A percentile compares a stretch with the other conserved stretches of the same genome.
phyloP scores from a whole-genome alignment of 2,329 filamentous ascomycete genomes.

The Stachybotrys echinatus region DNA sequence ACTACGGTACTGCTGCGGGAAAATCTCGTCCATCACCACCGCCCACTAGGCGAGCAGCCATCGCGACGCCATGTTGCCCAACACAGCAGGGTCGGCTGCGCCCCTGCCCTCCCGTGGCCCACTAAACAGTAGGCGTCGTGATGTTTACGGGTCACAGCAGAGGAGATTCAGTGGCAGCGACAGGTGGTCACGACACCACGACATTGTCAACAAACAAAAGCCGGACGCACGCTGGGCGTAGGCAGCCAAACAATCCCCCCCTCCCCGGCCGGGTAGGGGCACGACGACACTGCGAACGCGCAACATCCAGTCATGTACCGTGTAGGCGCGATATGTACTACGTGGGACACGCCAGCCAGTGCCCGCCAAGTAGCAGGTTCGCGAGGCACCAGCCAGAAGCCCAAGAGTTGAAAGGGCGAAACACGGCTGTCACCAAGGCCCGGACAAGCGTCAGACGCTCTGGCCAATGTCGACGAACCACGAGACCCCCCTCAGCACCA shows the following conservation, averaged over 20 bases:
- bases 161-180: no score
- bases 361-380: conserved; percentile 7
- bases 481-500: conserved; percentile 16
- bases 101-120: neutral
- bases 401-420: neutral
- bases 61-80: neutral
- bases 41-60: neutral
- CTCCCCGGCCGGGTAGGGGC: neutral
- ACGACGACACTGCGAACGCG: neutral
- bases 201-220: no score
- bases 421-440: neutral
- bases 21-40: neutral
- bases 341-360: neutral
- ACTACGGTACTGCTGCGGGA: no score
- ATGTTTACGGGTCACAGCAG: neutral
- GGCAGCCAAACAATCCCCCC: neutral
- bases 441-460: neutral
- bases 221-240: neutral
- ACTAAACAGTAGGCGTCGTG: neutral
- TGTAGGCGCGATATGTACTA: neutral
- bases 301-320: neutral
- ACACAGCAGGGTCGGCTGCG: neutral
- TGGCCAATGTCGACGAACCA: conserved; percentile 27
- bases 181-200: no score
- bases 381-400: neutral